Evolutionary conservation across 2,329 filamentous ascomycete species (phyloP).

Genomic region (Lecanicillium sp.): DNA sequence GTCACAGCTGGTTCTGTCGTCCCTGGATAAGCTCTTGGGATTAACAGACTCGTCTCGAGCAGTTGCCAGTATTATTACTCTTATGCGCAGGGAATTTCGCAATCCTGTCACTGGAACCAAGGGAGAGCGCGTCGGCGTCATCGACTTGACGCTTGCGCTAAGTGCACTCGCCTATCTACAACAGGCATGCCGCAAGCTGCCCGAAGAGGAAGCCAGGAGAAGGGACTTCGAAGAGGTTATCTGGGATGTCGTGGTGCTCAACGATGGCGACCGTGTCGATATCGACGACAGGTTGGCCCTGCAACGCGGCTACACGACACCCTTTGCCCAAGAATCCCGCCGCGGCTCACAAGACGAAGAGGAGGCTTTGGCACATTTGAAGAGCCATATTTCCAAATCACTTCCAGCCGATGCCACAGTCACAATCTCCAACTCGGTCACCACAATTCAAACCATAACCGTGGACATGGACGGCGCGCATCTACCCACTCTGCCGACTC

Average conservation of each 20-base stretch:
- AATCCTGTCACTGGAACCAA: slow-evolving; percentile 54
- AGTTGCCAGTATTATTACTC: slow-evolving; percentile 59
- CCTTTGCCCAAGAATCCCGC: not conserved
- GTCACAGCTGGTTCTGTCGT: slow-evolving; percentile 51
- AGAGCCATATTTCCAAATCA: slow-evolving; percentile 48
- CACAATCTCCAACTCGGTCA: slow-evolving; percentile 53
- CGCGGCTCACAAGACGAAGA: slow-evolving; percentile 24
- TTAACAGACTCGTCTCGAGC: slow-evolving; percentile 64
- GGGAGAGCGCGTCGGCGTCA: slow-evolving; percentile 54
- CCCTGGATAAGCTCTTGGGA: slow-evolving; percentile 59
- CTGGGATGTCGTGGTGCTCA: slow-evolving; percentile 61
- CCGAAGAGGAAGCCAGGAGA: slow-evolving; percentile 43
- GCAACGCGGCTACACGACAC: slow-evolving; percentile 3
- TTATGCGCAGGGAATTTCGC: slow-evolving; percentile 58
- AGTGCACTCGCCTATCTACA: slow-evolving; percentile 58
- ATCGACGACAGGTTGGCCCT: slow-evolving; percentile 32
- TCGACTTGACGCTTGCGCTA: slow-evolving; percentile 55
- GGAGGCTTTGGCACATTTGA: slow-evolving; percentile 40
- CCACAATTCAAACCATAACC: slow-evolving; percentile 57
- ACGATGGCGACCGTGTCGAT: slow-evolving; percentile 53
- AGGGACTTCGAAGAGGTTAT: slow-evolving; percentile 50
- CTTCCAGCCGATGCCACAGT: slow-evolving; percentile 52
- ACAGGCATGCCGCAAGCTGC: slow-evolving; percentile 45
- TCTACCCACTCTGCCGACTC: slow-evolving; percentile 45
- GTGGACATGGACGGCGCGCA: slow-evolving; percentile 54